Evolutionary conservation across 1,139 yeast species (phyloP).

Genomic region (Hemisphaericaspora subhashii): DNA sequence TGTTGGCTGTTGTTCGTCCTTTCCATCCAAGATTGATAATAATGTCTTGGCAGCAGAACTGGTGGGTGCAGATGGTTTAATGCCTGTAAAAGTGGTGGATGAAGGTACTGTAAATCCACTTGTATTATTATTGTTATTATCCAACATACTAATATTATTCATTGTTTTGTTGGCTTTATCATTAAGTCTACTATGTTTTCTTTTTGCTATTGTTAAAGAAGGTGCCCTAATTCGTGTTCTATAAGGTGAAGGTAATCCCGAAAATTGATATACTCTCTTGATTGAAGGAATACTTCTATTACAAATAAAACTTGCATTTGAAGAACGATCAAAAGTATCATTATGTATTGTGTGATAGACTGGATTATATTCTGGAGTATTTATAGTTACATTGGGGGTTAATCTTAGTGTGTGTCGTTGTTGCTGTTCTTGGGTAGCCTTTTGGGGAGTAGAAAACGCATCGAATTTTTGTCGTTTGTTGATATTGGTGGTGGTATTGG

Average conservation of each 20-base stretch:
- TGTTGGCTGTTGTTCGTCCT: slow-evolving; percentile 11
- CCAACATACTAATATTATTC: slow-evolving; percentile 7
- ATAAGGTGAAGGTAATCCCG: slow-evolving; percentile 67
- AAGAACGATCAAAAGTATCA: slow-evolving; percentile 28
- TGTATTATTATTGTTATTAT: not conserved
- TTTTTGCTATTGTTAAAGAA: slow-evolving; percentile 17
- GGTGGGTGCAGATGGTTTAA: not conserved
- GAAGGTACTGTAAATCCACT: not conserved
- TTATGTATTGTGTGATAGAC: slow-evolving; percentile 31
- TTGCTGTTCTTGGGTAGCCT: slow-evolving; percentile 9
- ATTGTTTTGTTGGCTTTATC: slow-evolving; percentile 11
- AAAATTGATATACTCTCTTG: slow-evolving; percentile 58
- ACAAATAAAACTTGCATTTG: slow-evolving; percentile 17
- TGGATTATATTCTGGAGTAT: slow-evolving; percentile 45
- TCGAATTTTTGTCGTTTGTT: slow-evolving; percentile 1
- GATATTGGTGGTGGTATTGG: too few species aligned
- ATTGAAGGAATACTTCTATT: slow-evolving; percentile 33
- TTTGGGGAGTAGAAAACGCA: slow-evolving; percentile 9
- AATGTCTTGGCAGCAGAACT: slow-evolving; percentile 70
- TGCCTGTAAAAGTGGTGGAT: not conserved
- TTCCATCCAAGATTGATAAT: slow-evolving; percentile 58
- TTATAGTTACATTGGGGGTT: slow-evolving; percentile 18
- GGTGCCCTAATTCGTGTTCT: slow-evolving; percentile 47
- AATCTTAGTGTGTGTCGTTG: slow-evolving; percentile 6
- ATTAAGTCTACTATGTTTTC: slow-evolving; percentile 12